These are phyloP conservation scores for Alternaria sp. DNA, from an alignment of 2,329 filamentous ascomycete species.

Conservation along the genomic window DNA sequence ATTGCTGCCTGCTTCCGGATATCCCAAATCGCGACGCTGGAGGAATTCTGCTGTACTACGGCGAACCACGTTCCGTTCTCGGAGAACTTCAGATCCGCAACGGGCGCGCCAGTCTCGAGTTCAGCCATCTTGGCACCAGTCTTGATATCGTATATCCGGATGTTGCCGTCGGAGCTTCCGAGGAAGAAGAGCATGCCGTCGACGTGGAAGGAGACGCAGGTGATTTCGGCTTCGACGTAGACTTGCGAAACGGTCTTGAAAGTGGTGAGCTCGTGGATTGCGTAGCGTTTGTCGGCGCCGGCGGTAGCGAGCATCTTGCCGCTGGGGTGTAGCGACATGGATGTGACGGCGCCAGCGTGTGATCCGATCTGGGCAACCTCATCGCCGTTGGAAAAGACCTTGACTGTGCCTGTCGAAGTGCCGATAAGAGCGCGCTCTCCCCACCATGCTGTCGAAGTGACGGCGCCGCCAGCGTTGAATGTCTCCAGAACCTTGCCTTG, in stretches of 20 bases:
- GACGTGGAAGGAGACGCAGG: conserved; percentile 85
- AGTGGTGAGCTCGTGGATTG: conserved; percentile 79
- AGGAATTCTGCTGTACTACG: conserved; percentile 77
- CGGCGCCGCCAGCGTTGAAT: conserved; percentile 67
- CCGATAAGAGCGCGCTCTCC: conserved; percentile 73
- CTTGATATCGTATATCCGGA: conserved; percentile 89
- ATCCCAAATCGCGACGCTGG: conserved; percentile 85
- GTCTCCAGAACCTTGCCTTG: conserved; percentile 76
- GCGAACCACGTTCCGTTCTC: conserved; percentile 98
- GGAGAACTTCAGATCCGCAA: conserved; percentile 82
- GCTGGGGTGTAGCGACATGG: conserved; percentile 80
- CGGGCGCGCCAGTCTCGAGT: conserved; percentile 69
- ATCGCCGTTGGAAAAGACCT: conserved; percentile 75
- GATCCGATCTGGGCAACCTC: conserved; percentile 75
- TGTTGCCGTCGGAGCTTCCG: conserved; percentile 77
- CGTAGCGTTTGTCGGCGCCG: conserved; percentile 88
- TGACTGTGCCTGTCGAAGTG: conserved; percentile 77
- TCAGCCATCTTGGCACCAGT: conserved; percentile 76
- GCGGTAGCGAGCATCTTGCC: conserved; percentile 85
- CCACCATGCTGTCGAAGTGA: conserved; percentile 71
- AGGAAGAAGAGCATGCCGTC: conserved; percentile 94
- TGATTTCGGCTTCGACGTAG: conserved; percentile 78
- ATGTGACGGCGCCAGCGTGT: conserved; percentile 82
- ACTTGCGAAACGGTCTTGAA: conserved; percentile 76
- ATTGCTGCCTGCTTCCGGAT: conserved; percentile 81